Conservation (phyloP, 2,329 filamentous ascomycete genomes). For the Drechslerella stenobrocha region DNA sequence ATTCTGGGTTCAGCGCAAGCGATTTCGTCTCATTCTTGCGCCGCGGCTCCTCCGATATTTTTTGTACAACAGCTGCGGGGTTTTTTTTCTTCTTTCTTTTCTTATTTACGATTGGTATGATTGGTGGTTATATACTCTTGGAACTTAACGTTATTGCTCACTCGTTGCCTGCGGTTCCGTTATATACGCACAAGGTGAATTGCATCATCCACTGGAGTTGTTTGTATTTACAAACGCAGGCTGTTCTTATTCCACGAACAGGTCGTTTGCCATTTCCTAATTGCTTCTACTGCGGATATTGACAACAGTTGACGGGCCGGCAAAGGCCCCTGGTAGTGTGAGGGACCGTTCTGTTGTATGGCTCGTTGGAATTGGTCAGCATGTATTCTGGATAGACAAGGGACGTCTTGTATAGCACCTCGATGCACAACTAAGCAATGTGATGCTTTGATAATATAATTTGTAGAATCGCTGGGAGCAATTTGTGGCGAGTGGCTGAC, state of each 20-base stretch:
- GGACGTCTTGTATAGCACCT: background rate
- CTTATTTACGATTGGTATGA: conserved; percentile 43
- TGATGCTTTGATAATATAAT: background rate
- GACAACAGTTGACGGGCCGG: background rate
- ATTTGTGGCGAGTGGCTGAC: background rate
- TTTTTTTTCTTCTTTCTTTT: conserved; percentile 52
- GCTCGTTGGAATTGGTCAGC: background rate
- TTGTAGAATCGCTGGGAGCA: background rate
- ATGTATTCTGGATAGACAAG: background rate
- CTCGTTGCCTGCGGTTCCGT: background rate
- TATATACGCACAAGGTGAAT: background rate
- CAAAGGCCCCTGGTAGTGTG: background rate
- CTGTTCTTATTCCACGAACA: background rate
- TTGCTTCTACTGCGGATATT: background rate
- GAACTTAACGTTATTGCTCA: background rate
- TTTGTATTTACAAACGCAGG: background rate
- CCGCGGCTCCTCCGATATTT: background rate
- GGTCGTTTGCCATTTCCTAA: background rate
- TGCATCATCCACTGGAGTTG: background rate
- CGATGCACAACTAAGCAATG: background rate
- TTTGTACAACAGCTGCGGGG: conserved; percentile 26
- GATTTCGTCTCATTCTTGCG: background rate
- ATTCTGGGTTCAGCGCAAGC: background rate
- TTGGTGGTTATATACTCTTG: conserved; percentile 33
- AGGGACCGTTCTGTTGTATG: background rate